phyloP scores from a whole-genome alignment of 1,284 basidiomycete genomes.

The Apiotrichum gamsii region DNA sequence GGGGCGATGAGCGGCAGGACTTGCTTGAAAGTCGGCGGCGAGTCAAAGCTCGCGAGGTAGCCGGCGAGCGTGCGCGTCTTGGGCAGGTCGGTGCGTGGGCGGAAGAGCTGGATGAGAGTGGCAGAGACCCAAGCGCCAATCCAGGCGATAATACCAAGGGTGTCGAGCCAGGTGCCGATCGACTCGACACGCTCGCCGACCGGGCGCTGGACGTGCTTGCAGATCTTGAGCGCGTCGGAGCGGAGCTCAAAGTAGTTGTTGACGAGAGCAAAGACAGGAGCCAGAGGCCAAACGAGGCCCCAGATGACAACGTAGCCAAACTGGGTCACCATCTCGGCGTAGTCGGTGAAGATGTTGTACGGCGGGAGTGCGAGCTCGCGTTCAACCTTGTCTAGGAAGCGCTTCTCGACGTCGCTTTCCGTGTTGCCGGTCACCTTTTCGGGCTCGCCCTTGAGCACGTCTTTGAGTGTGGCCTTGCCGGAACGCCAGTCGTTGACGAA shows the following conservation, averaged over 20 bases:
- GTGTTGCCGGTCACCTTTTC: constrained; percentile 14
- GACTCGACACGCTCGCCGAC: constrained; percentile 79
- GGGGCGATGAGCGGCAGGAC: constrained; percentile 52
- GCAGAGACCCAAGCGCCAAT: constrained; percentile 76
- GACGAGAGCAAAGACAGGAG: constrained; percentile 52
- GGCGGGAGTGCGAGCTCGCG: constrained; percentile 72
- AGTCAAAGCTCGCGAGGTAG: constrained; percentile 31
- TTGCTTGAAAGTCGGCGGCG: constrained; percentile 24
- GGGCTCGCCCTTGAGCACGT: constrained; percentile 7
- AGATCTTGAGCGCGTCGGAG: constrained; percentile 92
- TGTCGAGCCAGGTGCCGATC: constrained; percentile 91
- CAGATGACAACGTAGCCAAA: constrained; percentile 90
- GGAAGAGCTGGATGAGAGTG: constrained; percentile 79
- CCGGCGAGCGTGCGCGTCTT: constrained; percentile 15
- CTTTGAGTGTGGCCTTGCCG: constrained; percentile 44
- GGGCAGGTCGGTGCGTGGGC: constrained; percentile 30
- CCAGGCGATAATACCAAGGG: constrained; percentile 81
- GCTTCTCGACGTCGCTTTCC: constrained; percentile 33
- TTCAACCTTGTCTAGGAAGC: constrained; percentile 62
- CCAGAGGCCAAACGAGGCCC: constrained; percentile 91
- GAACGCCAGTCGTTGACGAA: constrained; percentile 55
- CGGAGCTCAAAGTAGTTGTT: constrained; percentile 87
- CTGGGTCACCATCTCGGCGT: constrained; percentile 87
- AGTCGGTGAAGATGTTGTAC: constrained; percentile 76
- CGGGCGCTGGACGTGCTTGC: constrained; percentile 74